phyloP scores from a whole-genome alignment of 73 alveolate genomes.

The Paramecium biaurelia region DNA sequence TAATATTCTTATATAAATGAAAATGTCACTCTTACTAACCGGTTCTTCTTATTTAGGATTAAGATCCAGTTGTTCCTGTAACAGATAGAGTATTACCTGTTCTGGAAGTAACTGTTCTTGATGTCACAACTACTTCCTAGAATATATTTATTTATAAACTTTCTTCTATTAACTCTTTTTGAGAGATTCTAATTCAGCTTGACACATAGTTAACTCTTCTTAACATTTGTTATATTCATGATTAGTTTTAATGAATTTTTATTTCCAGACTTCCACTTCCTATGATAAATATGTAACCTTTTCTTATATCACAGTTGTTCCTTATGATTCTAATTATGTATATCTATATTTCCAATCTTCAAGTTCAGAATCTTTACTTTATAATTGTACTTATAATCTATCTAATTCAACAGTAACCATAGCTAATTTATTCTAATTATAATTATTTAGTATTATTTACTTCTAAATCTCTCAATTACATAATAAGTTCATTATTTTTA shows the following conservation, averaged over 20 bases:
- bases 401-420: neutral
- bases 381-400: neutral
- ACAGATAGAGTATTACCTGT: neutral
- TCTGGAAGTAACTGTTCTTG: slow-evolving; percentile 10
- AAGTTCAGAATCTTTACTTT: neutral
- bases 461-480: neutral
- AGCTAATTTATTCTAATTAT: neutral
- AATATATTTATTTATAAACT: neutral
- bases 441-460: neutral
- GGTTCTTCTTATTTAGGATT: neutral
- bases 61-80: slow-evolving; percentile 15
- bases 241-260: slow-evolving; percentile 6
- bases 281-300: neutral
- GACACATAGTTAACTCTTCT: slow-evolving; percentile 38
- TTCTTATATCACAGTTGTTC: slow-evolving; percentile 30
- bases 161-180: neutral
- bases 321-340: slow-evolving; percentile 15
- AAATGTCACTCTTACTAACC: neutral
- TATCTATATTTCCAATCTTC: slow-evolving; percentile 22
- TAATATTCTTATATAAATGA: neutral
- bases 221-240: neutral
- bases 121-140: neutral
- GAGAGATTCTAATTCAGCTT: slow-evolving; percentile 37
- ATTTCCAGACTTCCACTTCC: slow-evolving; percentile 37
- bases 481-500: neutral